These are phyloP conservation scores for Tulasnella sp. DNA, from an alignment of 768 basidiomycete species.

Conservation along the genomic window DNA sequence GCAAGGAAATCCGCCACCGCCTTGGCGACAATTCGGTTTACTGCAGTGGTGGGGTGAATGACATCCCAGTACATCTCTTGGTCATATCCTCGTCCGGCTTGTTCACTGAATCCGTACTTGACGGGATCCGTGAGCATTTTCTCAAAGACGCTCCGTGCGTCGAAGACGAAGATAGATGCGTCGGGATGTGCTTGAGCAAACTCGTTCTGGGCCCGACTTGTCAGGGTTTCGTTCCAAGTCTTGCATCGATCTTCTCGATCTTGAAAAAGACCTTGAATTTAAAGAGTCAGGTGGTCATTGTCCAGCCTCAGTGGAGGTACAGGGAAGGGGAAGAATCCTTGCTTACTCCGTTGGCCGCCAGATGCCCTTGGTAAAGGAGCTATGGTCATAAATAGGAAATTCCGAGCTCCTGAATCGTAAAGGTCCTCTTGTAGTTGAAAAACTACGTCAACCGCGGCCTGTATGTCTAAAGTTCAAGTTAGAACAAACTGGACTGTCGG, in stretches of 20 bases:
- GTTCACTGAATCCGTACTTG: conserved; percentile 40
- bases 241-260: not conserved
- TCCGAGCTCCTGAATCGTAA: conserved; percentile 47
- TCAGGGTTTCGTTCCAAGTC: conserved; percentile 49
- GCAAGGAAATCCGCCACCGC: conserved; percentile 4
- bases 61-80: not conserved
- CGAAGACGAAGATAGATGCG: conserved; percentile 46
- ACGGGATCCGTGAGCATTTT: conserved; percentile 47
- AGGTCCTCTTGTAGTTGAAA: conserved; percentile 48
- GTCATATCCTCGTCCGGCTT: conserved; percentile 33
- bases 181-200: conserved; percentile 46
- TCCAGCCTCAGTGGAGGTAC: too few relatives aligned
- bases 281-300: not conserved
- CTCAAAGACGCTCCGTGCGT: conserved; percentile 41
- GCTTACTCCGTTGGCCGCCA: not conserved
- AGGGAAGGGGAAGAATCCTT: not conserved
- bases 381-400: conserved; percentile 59
- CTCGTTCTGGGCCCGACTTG: conserved; percentile 31
- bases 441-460: conserved; percentile 36
- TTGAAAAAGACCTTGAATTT: not conserved
- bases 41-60: conserved; percentile 9
- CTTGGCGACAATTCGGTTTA: conserved; percentile 21
- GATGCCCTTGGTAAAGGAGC: conserved; percentile 52
- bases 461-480: not conserved
- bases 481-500: not conserved